Evolutionary conservation across 345 rosid genomes (phyloP).

Genomic region (Microthlaspi erraticum): DNA sequence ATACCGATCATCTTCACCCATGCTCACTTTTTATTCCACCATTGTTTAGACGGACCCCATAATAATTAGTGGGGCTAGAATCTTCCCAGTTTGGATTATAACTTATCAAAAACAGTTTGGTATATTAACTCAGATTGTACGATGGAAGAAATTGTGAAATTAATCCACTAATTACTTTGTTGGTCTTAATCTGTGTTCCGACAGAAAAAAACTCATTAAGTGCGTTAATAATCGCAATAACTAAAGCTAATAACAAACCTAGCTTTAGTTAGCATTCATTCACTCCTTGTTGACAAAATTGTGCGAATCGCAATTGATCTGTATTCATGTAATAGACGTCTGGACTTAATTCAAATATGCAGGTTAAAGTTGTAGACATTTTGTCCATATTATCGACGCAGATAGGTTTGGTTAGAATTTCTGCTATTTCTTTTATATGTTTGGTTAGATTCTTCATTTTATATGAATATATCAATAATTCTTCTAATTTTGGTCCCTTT

Average conservation of each 20-base stretch:
- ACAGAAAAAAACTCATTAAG: neutral
- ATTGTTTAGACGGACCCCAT: constrained; percentile 23
- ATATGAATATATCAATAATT: neutral
- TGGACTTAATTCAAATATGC: neutral
- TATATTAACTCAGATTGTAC: constrained; percentile 6
- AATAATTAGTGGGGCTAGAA: constrained; percentile 20
- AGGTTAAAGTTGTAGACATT: constrained; percentile 6
- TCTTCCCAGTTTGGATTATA: constrained; percentile 20
- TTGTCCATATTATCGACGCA: constrained; percentile 1
- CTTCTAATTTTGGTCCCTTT: constrained; percentile 20
- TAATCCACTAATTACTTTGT: neutral
- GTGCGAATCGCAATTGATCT: constrained; percentile 6
- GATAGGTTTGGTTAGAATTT: constrained; percentile 29
- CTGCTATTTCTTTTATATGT: constrained; percentile 6
- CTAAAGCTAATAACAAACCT: neutral
- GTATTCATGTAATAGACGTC: neutral
- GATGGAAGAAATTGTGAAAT: neutral
- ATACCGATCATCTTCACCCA: constrained; percentile 7
- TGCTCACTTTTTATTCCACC: constrained; percentile 30
- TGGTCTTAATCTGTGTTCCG: neutral
- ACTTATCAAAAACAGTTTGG: constrained; percentile 35
- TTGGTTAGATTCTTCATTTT: constrained; percentile 29
- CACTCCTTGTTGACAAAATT: constrained; percentile 1
- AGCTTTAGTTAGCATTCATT: constrained; percentile 12
- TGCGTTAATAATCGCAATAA: too few relatives aligned